Percentiles rank a stretch among this genome's conserved stretches.
Conservation (phyloP, 148 eudicot genomes). For the Talinum fruticosum region DNA sequence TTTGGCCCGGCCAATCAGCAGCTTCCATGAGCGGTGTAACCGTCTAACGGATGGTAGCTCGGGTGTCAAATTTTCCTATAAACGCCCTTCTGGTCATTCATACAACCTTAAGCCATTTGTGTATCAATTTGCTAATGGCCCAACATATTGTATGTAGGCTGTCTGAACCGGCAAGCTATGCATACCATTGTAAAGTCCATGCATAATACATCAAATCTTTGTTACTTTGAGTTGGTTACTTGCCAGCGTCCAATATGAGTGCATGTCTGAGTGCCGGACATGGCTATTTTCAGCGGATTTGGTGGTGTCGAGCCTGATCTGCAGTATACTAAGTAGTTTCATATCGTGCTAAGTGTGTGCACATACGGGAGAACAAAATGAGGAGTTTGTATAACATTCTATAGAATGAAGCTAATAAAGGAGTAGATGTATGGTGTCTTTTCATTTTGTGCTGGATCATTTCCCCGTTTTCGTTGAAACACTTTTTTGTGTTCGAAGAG, state of each 20-base stretch:
- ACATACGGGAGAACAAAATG: too few species aligned
- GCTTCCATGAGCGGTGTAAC: slow-evolving; percentile 84
- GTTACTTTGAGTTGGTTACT: neutral
- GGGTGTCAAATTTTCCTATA: slow-evolving; percentile 82
- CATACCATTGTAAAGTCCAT: neutral
- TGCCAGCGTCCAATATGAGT: neutral
- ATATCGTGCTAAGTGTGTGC: too few species aligned
- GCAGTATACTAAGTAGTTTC: neutral
- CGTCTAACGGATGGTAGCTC: slow-evolving; percentile 51
- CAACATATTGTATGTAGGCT: slow-evolving; percentile 53
- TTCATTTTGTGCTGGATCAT: neutral
- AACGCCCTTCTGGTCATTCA: slow-evolving; percentile 67
- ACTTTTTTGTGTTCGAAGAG: too few species aligned
- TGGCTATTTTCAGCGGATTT: neutral
- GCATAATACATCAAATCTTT: neutral
- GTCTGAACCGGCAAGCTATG: neutral
- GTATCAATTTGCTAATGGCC: slow-evolving; percentile 50
- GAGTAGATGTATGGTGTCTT: neutral
- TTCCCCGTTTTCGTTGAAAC: too few species aligned
- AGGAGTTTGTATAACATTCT: neutral
- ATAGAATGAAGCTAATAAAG: neutral
- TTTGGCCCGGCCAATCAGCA: slow-evolving; percentile 88
- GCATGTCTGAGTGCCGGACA: neutral
- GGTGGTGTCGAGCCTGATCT: neutral
- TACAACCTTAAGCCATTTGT: slow-evolving; percentile 77